phyloP scores from a whole-genome alignment of 2,329 filamentous ascomycete species.

The Polychaeton citri region DNA sequence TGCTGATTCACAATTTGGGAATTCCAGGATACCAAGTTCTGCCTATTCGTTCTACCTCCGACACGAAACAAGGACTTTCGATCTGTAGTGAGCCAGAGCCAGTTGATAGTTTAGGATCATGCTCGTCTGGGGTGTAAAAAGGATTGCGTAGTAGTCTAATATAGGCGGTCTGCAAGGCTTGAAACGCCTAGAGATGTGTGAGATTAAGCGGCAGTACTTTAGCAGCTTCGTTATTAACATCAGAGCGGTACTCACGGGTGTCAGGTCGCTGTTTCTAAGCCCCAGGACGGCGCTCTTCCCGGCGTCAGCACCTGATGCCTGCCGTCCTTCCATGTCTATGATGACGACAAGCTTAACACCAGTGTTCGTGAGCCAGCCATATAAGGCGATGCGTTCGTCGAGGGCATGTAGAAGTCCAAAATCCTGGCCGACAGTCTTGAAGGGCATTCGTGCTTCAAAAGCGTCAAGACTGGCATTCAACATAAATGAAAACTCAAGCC shows the following conservation, averaged over 20 bases:
- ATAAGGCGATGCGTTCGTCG: constrained; percentile 83
- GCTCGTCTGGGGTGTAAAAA: constrained; percentile 83
- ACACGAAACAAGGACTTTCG: constrained; percentile 64
- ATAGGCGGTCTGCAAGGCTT: constrained; percentile 85
- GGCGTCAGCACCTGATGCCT: constrained; percentile 16
- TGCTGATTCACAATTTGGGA: constrained; percentile 45
- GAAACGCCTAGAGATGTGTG: constrained; percentile 64
- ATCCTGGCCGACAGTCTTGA: constrained; percentile 64
- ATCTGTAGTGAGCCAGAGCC: constrained; percentile 50
- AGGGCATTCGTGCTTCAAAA: constrained; percentile 71
- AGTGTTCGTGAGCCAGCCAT: constrained; percentile 94
- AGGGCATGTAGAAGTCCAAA: constrained; percentile 84
- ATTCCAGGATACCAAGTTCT: constrained; percentile 71
- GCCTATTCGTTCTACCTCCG: constrained; percentile 75
- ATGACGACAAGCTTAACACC: constrained; percentile 82
- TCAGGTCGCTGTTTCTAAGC: constrained; percentile 73
- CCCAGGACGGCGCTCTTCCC: constrained; percentile 41
- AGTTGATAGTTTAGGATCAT: constrained; percentile 45
- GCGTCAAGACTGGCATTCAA: constrained; percentile 86
- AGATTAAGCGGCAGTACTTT: neutral
- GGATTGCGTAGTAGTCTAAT: constrained; percentile 81
- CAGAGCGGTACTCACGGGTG: constrained; percentile 50
- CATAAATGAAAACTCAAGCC: constrained; percentile 84
- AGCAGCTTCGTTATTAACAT: neutral
- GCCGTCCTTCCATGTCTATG: constrained; percentile 73